Evolutionary conservation across 805 yeast genomes (phyloP).

Genomic region (Pichia thaimueangensis): DNA sequence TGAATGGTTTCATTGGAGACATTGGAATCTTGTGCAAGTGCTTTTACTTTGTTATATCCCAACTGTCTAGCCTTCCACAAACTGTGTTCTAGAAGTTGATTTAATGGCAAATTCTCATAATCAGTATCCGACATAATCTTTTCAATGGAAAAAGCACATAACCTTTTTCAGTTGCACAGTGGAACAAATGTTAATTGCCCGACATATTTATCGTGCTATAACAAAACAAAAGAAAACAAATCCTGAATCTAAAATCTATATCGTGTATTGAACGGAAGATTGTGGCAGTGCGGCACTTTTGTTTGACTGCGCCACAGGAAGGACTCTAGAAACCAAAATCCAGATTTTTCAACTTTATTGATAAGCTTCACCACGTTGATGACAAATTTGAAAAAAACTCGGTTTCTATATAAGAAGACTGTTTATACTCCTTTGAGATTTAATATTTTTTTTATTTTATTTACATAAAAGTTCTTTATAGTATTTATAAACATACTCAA

Average conservation of each 20-base stretch:
- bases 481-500: too few species aligned
- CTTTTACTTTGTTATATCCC: conserved; percentile 4
- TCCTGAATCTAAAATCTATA: too few species aligned
- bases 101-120: background rate
- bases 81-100: conserved; percentile 5
- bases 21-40: conserved; percentile 2
- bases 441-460: too few species aligned
- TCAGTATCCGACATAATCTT: conserved; percentile 4
- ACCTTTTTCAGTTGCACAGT: too few species aligned
- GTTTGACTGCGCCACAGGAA: too few species aligned
- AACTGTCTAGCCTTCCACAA: conserved; percentile 10
- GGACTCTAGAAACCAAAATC: too few species aligned
- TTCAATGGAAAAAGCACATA: too few species aligned
- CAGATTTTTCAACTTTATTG: background rate
- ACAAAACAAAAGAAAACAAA: too few species aligned
- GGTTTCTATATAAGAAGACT: background rate
- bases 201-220: too few species aligned
- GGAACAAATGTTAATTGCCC: too few species aligned
- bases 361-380: conserved; percentile 3
- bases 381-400: conserved; percentile 1
- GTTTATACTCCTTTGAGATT: background rate
- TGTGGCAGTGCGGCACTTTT: too few species aligned
- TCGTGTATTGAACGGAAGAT: background rate
- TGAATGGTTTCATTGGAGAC: background rate
- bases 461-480: too few species aligned